Percentiles rank a stretch among this genome's conserved stretches.
Evolutionary conservation across 495 filamentous ascomycete species (phyloP).

Genomic region (Pyrenopolyporus hunteri): DNA sequence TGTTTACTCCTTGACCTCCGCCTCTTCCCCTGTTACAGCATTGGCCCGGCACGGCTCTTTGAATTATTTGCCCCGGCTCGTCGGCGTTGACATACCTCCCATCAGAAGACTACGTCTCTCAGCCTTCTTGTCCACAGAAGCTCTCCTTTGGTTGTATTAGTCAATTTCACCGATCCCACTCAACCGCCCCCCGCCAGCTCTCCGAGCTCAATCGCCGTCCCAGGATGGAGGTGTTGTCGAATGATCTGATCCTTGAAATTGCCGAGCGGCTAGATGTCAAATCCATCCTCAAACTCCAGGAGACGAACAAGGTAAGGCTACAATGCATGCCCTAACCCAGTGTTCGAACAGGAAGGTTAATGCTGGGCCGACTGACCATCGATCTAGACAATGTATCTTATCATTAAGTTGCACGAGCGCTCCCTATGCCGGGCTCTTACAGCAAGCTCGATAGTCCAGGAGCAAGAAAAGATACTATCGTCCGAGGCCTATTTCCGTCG

Average conservation of each 20-base stretch:
- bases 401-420: slow-evolving; percentile 29
- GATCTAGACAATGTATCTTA: not conserved
- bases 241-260: slow-evolving; percentile 39
- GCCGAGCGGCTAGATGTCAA: slow-evolving; percentile 33
- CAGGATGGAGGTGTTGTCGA: not conserved
- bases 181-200: too few species aligned
- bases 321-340: too few species aligned
- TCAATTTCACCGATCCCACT: too few species aligned
- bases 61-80: too few species aligned
- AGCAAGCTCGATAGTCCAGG: slow-evolving; percentile 2
- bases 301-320: slow-evolving; percentile 26
- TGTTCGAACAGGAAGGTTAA: too few species aligned
- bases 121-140: too few species aligned
- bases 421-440: slow-evolving; percentile 27
- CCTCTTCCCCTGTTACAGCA: too few species aligned
- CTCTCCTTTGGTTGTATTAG: not conserved
- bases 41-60: too few species aligned
- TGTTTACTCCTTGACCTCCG: too few species aligned
- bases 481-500: slow-evolving; percentile 23
- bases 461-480: slow-evolving; percentile 30
- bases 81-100: too few species aligned
- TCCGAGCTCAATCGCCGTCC: not conserved
- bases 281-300: slow-evolving; percentile 23
- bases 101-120: too few species aligned
- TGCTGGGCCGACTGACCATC: too few species aligned